Evolutionary conservation across 495 filamentous ascomycete species (phyloP), one percentile per base, ranked within the genome.

Genomic region (Pseudevernia furfuracea): DNA sequence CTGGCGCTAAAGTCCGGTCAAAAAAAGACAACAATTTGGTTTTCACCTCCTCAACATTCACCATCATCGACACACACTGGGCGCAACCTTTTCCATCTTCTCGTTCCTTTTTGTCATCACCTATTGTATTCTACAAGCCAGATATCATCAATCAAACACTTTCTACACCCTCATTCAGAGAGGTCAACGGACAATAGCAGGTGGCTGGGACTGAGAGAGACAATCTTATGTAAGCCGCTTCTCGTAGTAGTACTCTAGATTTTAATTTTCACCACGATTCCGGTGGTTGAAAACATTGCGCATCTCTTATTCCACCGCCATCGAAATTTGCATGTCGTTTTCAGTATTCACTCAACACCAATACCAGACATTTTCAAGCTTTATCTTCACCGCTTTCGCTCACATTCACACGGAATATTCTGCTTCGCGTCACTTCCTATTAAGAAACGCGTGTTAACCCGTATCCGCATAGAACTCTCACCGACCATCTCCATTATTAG

Each of bases 151-250:
- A 64, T 64, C 62, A 64, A 59, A 59, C 21, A 11, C 34, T 48
- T 58, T 23, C 2, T 36, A 34, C 17, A 38, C 34, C 55, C 5
- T 41, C 53, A 48, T 44, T 39, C 44, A 25, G 14, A 25, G 25
- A 44, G 14, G 37, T 59, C 53, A 41, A 58, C 15, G 15, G 34
- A 52, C 55, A 32, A 61, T 36, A 52, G 41, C 55, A 64, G 19
- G 32, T 28, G 37, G 28, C 56, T 64, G 32, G 34, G 34, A 59
- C n/a, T 17, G 25, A 32, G 49, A 53, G 28, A 53, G 49, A 64
- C 19, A 32, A 63, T 58, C 61, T 64, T 64, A 64, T 61, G 62
- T 64, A 64, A 64, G 62, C 61, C 19, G 61, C 30, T 59, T 46
- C 55, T 36, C 21, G 25, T 64, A 58, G 25, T 64, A 58, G 62